Evolutionary conservation across 371 early-diverging fungal species (phyloP), one percentile per base, ranked within the genome.

Genomic region (Globomyces sp.): DNA sequence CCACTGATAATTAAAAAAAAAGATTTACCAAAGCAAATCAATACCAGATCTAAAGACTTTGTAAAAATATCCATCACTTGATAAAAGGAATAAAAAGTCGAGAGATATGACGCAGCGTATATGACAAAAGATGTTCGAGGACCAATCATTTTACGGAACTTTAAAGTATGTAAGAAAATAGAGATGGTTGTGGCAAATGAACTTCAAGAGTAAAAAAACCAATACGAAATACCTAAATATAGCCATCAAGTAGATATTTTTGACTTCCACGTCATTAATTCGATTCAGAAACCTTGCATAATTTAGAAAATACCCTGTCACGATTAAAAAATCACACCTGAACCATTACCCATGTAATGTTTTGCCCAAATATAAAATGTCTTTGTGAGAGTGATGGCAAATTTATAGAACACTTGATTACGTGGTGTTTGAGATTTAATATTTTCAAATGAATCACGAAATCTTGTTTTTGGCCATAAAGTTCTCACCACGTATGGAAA

Each of bases 311-410:
- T 44, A 71, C 9, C 70, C 67, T 64, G n/a, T 1, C 62, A 10
- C n/a, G 24, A 0, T 24, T 24, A 24, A 24, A 24, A 10, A 64
- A 39, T 1, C 36, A n/a, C 13, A 6, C 2, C 36, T 40, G 6
- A 6, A 10, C 11, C 36, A 5, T n/a, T 58, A 58, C 58, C 68
- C 41, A 71, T 71, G 64, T 71, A 71, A 57, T 71, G 72, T 61
- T 71, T 71, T 36, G 72, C 72, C 72, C 72, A 71, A 13, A 71
- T 71, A 55, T 71, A 71, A 42, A 71, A 71, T 11, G 52, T 24
- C 58, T 71, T 71, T 10, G 72, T 71, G n/a, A 71, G 66, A 42
- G 41, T 42, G 42, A 59, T 71, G 34, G 70, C 72, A 52, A 66
- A 13, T 24, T 58, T 49, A 58, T 65, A 68, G 61, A 71, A 71